Base-by-base conservation (phyloP, 2,329 filamentous ascomycete species). In the Geosmithia morbida region DNA sequence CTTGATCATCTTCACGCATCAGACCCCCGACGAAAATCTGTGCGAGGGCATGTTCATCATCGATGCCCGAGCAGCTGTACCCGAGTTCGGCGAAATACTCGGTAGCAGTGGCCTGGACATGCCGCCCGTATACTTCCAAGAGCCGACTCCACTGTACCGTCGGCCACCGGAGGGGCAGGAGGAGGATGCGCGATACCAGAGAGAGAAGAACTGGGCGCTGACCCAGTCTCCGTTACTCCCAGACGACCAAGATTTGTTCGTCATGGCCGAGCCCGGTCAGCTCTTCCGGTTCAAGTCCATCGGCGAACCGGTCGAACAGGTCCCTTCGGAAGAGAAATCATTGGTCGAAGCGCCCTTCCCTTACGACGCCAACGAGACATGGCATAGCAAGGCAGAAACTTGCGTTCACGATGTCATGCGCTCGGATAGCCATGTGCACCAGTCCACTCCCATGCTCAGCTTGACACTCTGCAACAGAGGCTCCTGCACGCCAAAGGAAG, bases 131-230 rank as follows among this genome's bases (percentile, higher is more conserved):
- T 4, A 40, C 13, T 48, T 48, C 43, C 8, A 41, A 13, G 43
- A 48, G 47, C 47, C 47, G 2, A 18, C n/a, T 2, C 17, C 26
- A 3, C 37, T 48, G 17, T 43, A 37, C 22, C 47, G 47, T 7
- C 29, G 17, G 10, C 18, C 47, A 16, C 33, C 37, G 11, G 8
- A 39, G 10, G 47, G 47, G 19, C 20, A 48, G 17, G 47, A 48
- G 43, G 22, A 17, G 2, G 18, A 45, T 37, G 14, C 43, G 8
- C 33, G 39, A 33, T 48, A 46, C 33, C 47, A 48, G 43, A 43
- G 47, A n/a, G 47, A 48, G 33, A 48, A 48, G 47, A 48, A 48
- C 44, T 48, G 47, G 47, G 47, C 47, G 13, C 43, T 39, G 10
- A 39, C 43, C 2, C 47, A 48, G 43, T 40, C 46, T 26, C 47